These are phyloP conservation scores for Cymbopogon citratus DNA, from an alignment of 176 grass and related monocot genomes.

Conservation along the genomic window DNA sequence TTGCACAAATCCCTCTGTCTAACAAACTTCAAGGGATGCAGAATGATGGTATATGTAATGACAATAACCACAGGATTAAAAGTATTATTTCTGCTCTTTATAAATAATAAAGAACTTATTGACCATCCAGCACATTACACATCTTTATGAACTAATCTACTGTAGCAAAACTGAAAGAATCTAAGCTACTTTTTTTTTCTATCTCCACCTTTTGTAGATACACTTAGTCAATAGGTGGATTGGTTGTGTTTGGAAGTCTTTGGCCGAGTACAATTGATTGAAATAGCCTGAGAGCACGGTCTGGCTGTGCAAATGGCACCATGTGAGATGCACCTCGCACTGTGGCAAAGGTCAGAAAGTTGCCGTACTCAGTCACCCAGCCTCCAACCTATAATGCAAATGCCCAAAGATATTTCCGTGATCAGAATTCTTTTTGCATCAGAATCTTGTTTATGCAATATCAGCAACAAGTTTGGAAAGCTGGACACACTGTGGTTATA, in stretches of 20 bases:
- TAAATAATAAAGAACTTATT: constrained; percentile 31
- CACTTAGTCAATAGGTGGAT: constrained; percentile 48
- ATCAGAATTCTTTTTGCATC: not conserved
- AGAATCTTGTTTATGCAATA: not conserved
- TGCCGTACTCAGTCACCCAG: constrained; percentile 87
- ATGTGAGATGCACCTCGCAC: constrained; percentile 92
- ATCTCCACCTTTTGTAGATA: constrained; percentile 28
- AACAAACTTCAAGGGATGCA: constrained; percentile 16
- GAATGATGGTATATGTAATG: not conserved
- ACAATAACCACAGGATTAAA: not conserved
- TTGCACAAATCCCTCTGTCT: not conserved
- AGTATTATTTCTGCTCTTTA: constrained; percentile 8
- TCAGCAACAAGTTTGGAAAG: not conserved
- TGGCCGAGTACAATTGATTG: constrained; percentile 56
- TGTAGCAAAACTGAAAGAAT: not conserved
- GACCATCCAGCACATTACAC: constrained; percentile 17
- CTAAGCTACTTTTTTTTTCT: constrained; percentile 20
- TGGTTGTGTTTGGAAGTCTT: constrained; percentile 76
- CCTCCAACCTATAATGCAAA: constrained; percentile 66
- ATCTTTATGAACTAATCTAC: not conserved
- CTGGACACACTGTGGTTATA: not conserved
- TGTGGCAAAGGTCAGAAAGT: constrained; percentile 76
- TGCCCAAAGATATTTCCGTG: not conserved
- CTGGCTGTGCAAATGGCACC: constrained; percentile 87
- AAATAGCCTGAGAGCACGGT: constrained; percentile 70